Percentiles rank a stretch among this genome's conserved stretches.
Evolutionary conservation across 2,329 filamentous ascomycete species (phyloP).

Genomic region (Shiraia bambusicola): DNA sequence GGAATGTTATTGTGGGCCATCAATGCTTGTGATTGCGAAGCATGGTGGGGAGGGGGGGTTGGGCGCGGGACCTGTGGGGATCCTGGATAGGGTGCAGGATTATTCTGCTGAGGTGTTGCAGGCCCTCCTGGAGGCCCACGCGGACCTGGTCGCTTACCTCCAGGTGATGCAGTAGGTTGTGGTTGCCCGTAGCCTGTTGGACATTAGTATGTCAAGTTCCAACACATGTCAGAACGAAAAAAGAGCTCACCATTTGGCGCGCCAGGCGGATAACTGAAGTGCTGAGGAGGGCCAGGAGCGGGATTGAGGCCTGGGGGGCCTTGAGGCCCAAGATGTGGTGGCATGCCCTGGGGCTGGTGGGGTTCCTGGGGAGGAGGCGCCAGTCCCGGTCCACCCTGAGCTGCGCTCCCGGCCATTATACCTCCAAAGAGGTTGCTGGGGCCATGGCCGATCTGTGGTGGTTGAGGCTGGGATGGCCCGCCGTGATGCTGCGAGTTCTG

Average conservation of each 20-base stretch:
- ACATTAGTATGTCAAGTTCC: slow-evolving; percentile 14
- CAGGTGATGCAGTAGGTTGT: slow-evolving; percentile 82
- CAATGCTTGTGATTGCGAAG: slow-evolving; percentile 34
- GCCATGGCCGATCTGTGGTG: slow-evolving; percentile 82
- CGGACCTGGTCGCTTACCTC: slow-evolving; percentile 68
- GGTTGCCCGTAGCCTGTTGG: slow-evolving; percentile 74
- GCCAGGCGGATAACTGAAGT: slow-evolving; percentile 69
- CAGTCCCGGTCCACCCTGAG: slow-evolving; percentile 80
- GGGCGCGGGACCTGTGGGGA: slow-evolving; percentile 83
- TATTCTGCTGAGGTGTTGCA: slow-evolving; percentile 89
- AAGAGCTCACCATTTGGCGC: slow-evolving; percentile 60
- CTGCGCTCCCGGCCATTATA: slow-evolving; percentile 87
- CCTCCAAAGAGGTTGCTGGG: slow-evolving; percentile 89
- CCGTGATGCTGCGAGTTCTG: slow-evolving; percentile 75
- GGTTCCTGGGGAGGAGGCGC: slow-evolving; percentile 67
- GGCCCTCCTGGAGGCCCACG: slow-evolving; percentile 64
- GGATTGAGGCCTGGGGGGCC: slow-evolving; percentile 67
- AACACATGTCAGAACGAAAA: slow-evolving; percentile 9
- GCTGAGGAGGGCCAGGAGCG: slow-evolving; percentile 61
- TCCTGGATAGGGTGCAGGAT: slow-evolving; percentile 81
- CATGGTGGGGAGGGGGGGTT: slow-evolving; percentile 60
- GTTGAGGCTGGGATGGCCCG: slow-evolving; percentile 79
- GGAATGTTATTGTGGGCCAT: slow-evolving; percentile 39
- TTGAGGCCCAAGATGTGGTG: slow-evolving; percentile 67
- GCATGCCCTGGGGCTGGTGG: slow-evolving; percentile 59